Evolutionary conservation across 352 stramenopile species (phyloP), one percentile per base, ranked within the genome.

Genomic region (Blastocystis hominis): DNA sequence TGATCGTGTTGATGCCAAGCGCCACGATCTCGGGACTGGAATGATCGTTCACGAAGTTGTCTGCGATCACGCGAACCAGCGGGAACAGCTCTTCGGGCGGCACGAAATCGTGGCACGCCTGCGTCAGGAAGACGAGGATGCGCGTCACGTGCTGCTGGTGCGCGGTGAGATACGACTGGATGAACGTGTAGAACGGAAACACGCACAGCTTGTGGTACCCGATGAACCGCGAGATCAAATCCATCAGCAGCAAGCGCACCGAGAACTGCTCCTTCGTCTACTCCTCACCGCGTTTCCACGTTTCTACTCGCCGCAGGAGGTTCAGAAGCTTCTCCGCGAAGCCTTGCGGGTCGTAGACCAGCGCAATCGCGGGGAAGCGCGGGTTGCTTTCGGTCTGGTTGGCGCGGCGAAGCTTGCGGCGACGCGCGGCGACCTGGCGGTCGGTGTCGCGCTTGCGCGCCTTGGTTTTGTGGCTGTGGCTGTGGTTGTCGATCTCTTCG

Each of bases 151-250:
- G 89, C n/a, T 90, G 76, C 70, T 95, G 92, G 86, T 94, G 90
- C 6, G 92, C 92, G 20, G 90, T 90, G 88, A 96, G 91, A 89
- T 96, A 96, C 9, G 95, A 93, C 91, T 98, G 95, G 63, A 98
- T 89, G 72, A 98, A 93, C 44, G 95, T 93, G 92, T 98, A 98
- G 86, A 98, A 95, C 42, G 93, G 92, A 59, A 98, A 91, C 64
- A 99, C 88, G 46, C 98, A 91, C 56, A 99, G 91, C 90, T 98
- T 96, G 91, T 99, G 96, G 89, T 97, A 96, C n/a, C 96, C 96
- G 4, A 98, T 90, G 42, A 98, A 89, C 15, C 96, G 93, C 15
- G 94, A 95, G 61, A 98, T 96, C 89, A 98, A 98, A 91, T 98
- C 98, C 92, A 99, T 97, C 93, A 98, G 97, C 30, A 98, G 91